Base-by-base conservation (phyloP, 225 moss, liverwort and hornwort genomes). In the Marchantia paleacea region DNA sequence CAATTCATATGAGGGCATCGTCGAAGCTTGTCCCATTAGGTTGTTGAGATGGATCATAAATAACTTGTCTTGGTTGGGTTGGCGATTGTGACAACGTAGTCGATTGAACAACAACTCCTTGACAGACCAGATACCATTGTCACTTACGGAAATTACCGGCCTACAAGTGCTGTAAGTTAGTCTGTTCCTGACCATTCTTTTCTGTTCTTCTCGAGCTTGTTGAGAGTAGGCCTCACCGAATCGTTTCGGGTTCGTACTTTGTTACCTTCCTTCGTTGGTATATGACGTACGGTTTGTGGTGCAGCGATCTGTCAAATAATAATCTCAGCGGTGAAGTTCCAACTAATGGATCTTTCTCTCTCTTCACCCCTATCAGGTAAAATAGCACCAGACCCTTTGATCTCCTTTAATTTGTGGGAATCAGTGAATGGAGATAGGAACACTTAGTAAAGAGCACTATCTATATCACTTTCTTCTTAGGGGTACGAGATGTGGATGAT, bases 121-220 rank as follows among this genome's bases (percentile, higher is more conserved):
- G 84, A 58, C 76, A 48, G 95, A 89, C 60, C 26, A 78, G 19
- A 99, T 99, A 85, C 99, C 99, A 55, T 69, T 81, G 80, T 85
- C 91, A 29, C 89, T 99, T 25, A 99, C 99, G 31, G 86, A 75
- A 78, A 91, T 95, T 78, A 4, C 10, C 5, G 92, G 86, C 71
- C 86, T 99, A 48, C 99, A 99, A 95, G 95, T 99, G 64, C 94
- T 99, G 99, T 99, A 88, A 94, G 99, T 94, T 51, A 60, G 65
- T 63, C 15, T 52, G 29, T 58, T 77, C 28, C 30, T 25, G 20
- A 20, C 52, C 39, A 15, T 48, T 26, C 7, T 76, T 76, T 11
- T 5, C 28, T 48, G 9, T 61, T 51, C 7, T 51, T 51, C 12
- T 63, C 22, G 19, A 22, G 50, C 18, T 31, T 74, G 58, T 58